Base-by-base conservation (phyloP, 371 early-diverging fungal species). In the Entomophthora muscae region DNA sequence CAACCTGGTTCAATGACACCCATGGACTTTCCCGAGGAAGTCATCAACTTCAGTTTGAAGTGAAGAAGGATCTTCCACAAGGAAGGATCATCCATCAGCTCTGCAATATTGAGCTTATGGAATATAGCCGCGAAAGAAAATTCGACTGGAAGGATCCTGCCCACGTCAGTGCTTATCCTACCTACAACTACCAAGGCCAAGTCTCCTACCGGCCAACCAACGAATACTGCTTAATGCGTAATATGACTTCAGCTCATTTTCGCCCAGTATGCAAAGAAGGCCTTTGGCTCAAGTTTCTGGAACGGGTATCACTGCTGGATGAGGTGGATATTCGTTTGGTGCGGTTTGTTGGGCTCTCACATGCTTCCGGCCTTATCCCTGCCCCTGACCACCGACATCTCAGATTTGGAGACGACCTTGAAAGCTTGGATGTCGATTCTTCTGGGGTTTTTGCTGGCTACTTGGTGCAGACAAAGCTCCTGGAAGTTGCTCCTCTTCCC, bases 211-310 rank as follows among this genome's bases (percentile, higher is more conserved):
- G 78, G 10, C 77, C 75, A n/a, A 79, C 77, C 58, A 73, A 80
- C 67, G 77, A 77, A 65, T 65, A 63, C 27, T 82, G 82, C 57
- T 57, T 82, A 66, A 82, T 82, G 82, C 72, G 82, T 32, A 78
- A 82, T 66, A 81, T 81, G 81, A 55, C 73, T 24, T 66, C 69
- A n/a, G 60, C 66, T 2, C 57, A 63, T 2, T 76, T 81, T 58
- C 79, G 82, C 66, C 64, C 70, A 30, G 70, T 81, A 26, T 82
- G 82, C 71, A 70, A 74, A 57, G 80, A 82, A 63, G 81, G 81
- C 12, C 65, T 82, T 29, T 81, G 80, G 78, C 64, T 70, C 26
- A 59, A 77, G 22, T 69, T 80, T 28, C 64, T 82, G 21, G 3
- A 55, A 24, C 55, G 55, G 10, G 42, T 42, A 10, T 42, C 42